Base-by-base conservation (phyloP, 805 yeast species). In the Nakazawaea siamensis region DNA sequence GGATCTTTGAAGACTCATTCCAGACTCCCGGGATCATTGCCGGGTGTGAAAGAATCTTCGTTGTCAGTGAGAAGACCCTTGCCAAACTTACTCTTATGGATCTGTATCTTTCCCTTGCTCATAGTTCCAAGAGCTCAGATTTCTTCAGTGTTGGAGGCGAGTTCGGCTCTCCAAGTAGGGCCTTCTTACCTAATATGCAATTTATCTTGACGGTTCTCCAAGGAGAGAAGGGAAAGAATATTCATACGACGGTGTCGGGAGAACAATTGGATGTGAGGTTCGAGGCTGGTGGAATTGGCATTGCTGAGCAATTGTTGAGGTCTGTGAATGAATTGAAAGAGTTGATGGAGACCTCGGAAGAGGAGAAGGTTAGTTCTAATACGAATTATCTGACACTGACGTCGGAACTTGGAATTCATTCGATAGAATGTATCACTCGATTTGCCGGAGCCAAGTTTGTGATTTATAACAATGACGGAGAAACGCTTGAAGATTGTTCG, bases 11-110 rank as follows among this genome's bases (percentile, higher is more conserved):
- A 12, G 47, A 48, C 5, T 53, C 52, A 4, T 50, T 52, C 2
- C 41, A 49, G 2, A 66, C 64, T 16, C 86, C 86, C 0, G 96
- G 96, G 9, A 49, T 85, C n/a, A 76, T 82, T 25, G 41, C 76
- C 20, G 97, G 97, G 0, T 84, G 81, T 37, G 85, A 83, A 43
- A 60, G 77, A 13, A 70, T 85, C 15, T 81, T 77, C 42, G 75
- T 85, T 2, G 71, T 76, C 0, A 68, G 78, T 16, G 78, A 76
- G 30, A 69, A 71, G 13, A 63, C 62, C 7, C 55, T 73, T 27
- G 94, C 94, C 2, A 77, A 78, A 42, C 60, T 85, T 26, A 71
- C 86, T 0, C 59, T 85, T 38, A 63, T 72, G 34, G 82, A 78
- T 29, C 81, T 85, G 3, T 86, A 74, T 48, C 45, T 82, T 2